Evolutionary conservation across 352 stramenopile species (phyloP), one percentile per base, ranked within the genome.

Genomic region (Phytopythium ostracodes): DNA sequence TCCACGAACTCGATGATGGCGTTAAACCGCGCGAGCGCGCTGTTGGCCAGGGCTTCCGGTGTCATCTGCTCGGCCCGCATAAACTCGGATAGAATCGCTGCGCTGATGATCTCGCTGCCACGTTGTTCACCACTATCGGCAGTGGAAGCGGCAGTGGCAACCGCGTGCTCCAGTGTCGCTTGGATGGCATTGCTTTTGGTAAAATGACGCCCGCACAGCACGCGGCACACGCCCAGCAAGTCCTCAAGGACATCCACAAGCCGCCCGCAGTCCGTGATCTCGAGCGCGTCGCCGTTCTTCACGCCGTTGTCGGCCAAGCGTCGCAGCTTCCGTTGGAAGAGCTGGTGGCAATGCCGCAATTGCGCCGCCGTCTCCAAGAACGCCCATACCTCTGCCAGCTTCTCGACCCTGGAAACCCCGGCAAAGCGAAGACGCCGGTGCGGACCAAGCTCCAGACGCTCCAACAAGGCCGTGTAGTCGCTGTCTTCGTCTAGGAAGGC

Each of bases 1-100:
- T 77, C 61, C 8, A 73, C 72, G 29, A 76, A 77, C 43, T 75
- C 62, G 36, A 79, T 59, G 20, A 76, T 25, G 27, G 66, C 66
- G 42, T 66, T 40, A 54, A 79, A 79, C 29, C 72, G 58, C 31
- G 70, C 52, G 33, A 75, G 53, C 25, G 69, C 61, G 18, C 66
- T 67, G 55, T 18, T 44, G 12, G 71, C 56, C 31, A 79, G 51
- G 15, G 56, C 56, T 4, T 68, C 64, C 17, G 56, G 20, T 27
- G 66, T 68, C 38, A 75, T 20, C 18, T 72, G 54, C 18, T 73
- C 56, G 33, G 46, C 62, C 24, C 40, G 33, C 49, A 75, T 35
- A 47, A 71, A 75, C 20, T 64, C 60, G 18, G 59, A 36, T 38
- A 79, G 14, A 9, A 79, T 20, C 4, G 44, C 18, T 17, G 36